These are phyloP conservation scores for Eimeria sp. DNA, from an alignment of 169 alveolate species.

Conservation along the genomic window DNA sequence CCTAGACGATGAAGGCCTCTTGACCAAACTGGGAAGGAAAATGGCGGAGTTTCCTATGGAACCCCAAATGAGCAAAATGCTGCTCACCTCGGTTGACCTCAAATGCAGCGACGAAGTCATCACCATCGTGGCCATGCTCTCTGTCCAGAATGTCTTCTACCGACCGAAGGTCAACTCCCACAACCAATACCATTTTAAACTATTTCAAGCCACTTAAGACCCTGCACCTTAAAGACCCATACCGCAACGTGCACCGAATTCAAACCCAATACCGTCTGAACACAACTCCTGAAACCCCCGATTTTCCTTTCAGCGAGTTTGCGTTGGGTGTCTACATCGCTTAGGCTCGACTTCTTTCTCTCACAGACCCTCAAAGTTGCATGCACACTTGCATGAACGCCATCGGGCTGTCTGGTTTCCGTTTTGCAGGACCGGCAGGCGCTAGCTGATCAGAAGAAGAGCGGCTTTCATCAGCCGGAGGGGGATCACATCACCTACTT, in stretches of 20 bases:
- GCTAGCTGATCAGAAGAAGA: conserved; percentile 97
- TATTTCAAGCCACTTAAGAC: no score
- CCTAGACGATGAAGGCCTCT: conserved; percentile 99
- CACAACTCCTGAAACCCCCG: no score
- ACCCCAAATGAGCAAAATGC: conserved; percentile 98
- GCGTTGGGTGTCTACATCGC: no score
- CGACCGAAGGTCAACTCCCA: conserved; percentile 93
- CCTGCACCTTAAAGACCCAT: no score
- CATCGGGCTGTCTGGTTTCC: no score
- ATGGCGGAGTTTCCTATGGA: conserved; percentile 99
- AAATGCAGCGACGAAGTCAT: conserved; percentile 99
- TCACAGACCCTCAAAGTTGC: no score
- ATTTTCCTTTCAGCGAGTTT: no score
- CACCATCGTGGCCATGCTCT: conserved; percentile 98
- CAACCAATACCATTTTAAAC: no score
- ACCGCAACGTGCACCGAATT: no score
- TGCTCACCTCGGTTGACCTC: conserved; percentile 98
- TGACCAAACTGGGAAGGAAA: conserved; percentile 99
- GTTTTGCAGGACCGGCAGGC: conserved; percentile 95
- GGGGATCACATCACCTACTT: conserved; percentile 99
- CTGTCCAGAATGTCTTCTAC: conserved; percentile 98
- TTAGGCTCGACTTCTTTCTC: no score
- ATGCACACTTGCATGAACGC: no score
- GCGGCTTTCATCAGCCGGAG: conserved; percentile 97
- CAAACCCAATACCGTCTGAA: no score